These are phyloP conservation scores for Teunomyces lycoperdinae DNA, from an alignment of 805 yeast species.

Conservation along the genomic window DNA sequence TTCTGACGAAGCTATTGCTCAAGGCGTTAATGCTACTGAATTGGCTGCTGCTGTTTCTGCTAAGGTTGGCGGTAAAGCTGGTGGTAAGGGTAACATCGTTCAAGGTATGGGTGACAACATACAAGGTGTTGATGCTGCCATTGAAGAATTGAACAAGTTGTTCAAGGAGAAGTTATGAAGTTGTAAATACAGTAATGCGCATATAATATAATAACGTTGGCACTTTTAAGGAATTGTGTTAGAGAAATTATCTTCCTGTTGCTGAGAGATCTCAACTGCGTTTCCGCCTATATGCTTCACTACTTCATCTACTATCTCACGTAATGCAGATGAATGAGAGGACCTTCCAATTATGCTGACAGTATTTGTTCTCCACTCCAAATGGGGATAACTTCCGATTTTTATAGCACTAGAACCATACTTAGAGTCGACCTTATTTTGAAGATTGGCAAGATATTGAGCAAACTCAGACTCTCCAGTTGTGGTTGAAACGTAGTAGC, in stretches of 20 bases:
- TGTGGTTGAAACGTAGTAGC: slow-evolving; percentile 62
- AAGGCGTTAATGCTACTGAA: slow-evolving; percentile 73
- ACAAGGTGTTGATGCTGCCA: slow-evolving; percentile 66
- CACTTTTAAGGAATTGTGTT: slow-evolving; percentile 5
- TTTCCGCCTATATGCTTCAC: slow-evolving; percentile 42
- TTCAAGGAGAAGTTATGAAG: slow-evolving; percentile 55
- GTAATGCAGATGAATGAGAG: slow-evolving; percentile 31
- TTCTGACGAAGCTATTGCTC: slow-evolving; percentile 62
- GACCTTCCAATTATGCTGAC: slow-evolving; percentile 69
- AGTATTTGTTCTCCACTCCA: slow-evolving; percentile 59
- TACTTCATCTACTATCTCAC: slow-evolving; percentile 45
- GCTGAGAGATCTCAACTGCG: slow-evolving; percentile 57
- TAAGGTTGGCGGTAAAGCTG: slow-evolving; percentile 93
- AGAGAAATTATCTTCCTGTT: slow-evolving; percentile 52
- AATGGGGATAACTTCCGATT: slow-evolving; percentile 85
- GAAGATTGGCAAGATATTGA: slow-evolving; percentile 54
- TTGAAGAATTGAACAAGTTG: slow-evolving; percentile 62
- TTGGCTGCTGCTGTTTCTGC: slow-evolving; percentile 69
- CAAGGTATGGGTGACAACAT: slow-evolving; percentile 96
- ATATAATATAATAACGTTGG: not conserved
- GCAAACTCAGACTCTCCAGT: slow-evolving; percentile 69
- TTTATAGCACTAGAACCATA: slow-evolving; percentile 46
- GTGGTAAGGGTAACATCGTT: slow-evolving; percentile 95
- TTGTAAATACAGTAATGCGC: not conserved
- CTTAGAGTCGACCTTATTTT: slow-evolving; percentile 28